phyloP scores from a whole-genome alignment of 192 early-diverging fungal species.

The Paraglomus brasilianum region DNA sequence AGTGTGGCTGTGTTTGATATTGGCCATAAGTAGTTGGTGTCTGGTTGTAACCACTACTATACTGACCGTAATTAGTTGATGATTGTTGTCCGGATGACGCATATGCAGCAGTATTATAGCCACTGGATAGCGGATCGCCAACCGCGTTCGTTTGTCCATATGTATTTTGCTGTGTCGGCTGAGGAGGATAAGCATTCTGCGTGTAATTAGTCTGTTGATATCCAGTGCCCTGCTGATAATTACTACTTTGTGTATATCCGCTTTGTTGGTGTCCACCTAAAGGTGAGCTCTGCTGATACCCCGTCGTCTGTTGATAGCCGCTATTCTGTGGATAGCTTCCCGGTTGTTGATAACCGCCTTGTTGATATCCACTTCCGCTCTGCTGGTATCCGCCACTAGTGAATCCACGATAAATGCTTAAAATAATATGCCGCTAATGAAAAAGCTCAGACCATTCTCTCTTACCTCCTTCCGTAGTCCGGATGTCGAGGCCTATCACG shows the following conservation, averaged over 20 bases:
- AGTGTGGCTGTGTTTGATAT: not conserved
- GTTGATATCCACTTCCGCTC: constrained; percentile 12
- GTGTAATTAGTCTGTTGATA: constrained; percentile 13
- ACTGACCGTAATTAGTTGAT: constrained; percentile 8
- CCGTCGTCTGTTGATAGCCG: not conserved
- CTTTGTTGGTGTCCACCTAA: not conserved
- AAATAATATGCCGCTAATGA: too few species aligned
- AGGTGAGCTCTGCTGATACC: constrained; percentile 10
- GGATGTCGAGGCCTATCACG: constrained; percentile 27
- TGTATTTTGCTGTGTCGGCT: constrained; percentile 10
- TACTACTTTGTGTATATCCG: too few species aligned
- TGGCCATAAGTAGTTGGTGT: not conserved
- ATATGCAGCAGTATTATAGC: not conserved
- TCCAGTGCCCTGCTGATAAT: constrained; percentile 9
- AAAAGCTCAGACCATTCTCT: too few species aligned
- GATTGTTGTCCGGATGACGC: constrained; percentile 3
- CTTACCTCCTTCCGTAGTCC: constrained; percentile 26
- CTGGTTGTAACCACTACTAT: not conserved
- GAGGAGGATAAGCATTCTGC: not conserved
- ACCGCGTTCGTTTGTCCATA: not conserved
- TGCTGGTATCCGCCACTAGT: constrained; percentile 23
- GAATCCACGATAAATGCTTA: too few species aligned
- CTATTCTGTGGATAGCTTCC: constrained; percentile 1
- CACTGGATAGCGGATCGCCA: constrained; percentile 7
- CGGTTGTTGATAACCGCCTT: constrained; percentile 11